These are phyloP conservation scores for Tetrahymena thermophila DNA, from an alignment of 73 alveolate genomes.

Conservation along the genomic window DNA sequence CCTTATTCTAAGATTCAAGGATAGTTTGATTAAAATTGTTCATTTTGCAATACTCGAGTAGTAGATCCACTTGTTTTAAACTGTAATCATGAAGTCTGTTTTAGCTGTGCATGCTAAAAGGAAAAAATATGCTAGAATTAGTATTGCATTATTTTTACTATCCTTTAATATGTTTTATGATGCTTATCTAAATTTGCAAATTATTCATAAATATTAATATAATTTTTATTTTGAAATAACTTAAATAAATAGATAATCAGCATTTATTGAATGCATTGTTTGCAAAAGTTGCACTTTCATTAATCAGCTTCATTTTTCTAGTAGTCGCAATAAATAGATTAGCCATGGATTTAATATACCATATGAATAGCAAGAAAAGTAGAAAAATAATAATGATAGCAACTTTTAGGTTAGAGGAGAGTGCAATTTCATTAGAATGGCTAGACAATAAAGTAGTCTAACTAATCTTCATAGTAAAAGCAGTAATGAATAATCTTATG, in stretches of 20 bases:
- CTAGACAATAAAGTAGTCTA: background rate
- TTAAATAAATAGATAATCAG: background rate
- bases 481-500: background rate
- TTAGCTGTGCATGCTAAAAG: background rate
- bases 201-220: no score
- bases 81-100: background rate
- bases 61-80: background rate
- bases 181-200: no score
- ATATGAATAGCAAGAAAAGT: background rate
- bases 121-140: background rate
- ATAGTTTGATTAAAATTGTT: background rate
- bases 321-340: background rate
- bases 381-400: background rate
- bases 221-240: no score
- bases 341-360: background rate
- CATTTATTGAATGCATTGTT: background rate
- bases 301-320: background rate
- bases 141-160: background rate
- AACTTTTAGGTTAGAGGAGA: background rate
- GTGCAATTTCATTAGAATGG: background rate
- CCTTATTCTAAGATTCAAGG: background rate
- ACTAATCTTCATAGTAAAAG: background rate
- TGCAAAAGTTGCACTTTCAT: background rate
- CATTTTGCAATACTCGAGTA: background rate
- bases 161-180: no score